Evolutionary conservation across 306 rosid species (phyloP), one percentile per base, ranked within the genome.

Genomic region (Arachis stenosperma): DNA sequence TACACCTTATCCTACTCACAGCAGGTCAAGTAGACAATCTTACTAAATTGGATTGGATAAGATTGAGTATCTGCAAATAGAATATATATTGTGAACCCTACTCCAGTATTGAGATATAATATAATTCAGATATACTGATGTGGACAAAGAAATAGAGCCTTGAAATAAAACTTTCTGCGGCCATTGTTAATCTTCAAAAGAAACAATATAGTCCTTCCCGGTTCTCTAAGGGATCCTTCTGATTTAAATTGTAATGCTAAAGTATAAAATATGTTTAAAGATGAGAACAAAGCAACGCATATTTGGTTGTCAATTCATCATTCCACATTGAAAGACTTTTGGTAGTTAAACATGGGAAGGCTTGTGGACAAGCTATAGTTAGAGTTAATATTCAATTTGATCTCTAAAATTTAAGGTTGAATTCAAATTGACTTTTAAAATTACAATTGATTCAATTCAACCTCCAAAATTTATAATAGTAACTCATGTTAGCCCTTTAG

Each of bases 251-350:
- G 50, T 14, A 8, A 61, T 3, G 61, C 52, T 5, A 52, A 48
- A 48, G 76, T 14, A 60, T 14, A 13, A 73, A 59, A 43, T 2
- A 22, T 6, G 52, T 6, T 62, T 62, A 47, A 47, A 48, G 39
- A 43, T 33, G 42, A 71, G 37, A 71, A 54, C 66, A 30, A 57
- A 60, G 41, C 4, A 60, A 33, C 6, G 58, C n/a, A 72, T 5
- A 41, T 53, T 40, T 46, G 68, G 76, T 51, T 51, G 58, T 61
- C 41, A 70, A 53, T 65, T 27, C 65, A 72, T 61, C 41, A 70
- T 59, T 65, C 37, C 65, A 72, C 62, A 51, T 40, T 60, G 12
- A 41, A 22, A 51, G 14, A 61, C 6, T 22, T 74, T 70, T 48
- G 54, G 67, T 47, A 11, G 73, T 70, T 73, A 33, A 33, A 33